phyloP scores from a whole-genome alignment of 2,329 filamentous ascomycete genomes.

The Xylariales sp. region DNA sequence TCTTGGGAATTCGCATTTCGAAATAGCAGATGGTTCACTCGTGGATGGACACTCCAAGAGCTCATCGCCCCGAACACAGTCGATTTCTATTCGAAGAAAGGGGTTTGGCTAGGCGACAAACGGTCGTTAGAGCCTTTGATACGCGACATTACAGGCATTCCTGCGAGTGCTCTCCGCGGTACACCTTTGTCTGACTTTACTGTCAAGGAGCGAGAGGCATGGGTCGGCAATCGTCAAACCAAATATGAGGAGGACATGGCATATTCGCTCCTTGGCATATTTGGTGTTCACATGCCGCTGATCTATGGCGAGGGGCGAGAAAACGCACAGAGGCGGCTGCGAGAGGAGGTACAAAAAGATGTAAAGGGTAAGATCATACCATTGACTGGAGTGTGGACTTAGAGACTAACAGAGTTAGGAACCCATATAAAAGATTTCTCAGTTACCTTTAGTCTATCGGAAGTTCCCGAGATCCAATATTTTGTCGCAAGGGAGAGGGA shows the following conservation, averaged over 20 bases:
- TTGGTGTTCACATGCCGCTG: conserved; percentile 13
- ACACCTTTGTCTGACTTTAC: conserved; percentile 8
- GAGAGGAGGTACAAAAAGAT: conserved; percentile 12
- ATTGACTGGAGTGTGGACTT: not conserved
- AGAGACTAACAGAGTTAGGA: conserved; percentile 16
- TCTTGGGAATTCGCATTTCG: conserved; percentile 5
- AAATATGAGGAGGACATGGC: conserved; percentile 13
- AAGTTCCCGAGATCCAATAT: conserved; percentile 20
- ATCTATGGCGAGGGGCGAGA: conserved; percentile 13
- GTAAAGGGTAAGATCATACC: conserved; percentile 9
- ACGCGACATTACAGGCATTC: conserved; percentile 1
- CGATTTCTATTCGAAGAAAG: conserved; percentile 10
- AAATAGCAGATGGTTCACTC: conserved; percentile 8
- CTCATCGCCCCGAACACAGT: conserved; percentile 7
- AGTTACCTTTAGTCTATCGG: conserved; percentile 22
- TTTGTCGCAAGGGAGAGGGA: conserved; percentile 28
- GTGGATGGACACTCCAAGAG: conserved; percentile 7
- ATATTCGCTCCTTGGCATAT: conserved; percentile 14
- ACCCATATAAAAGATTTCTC: conserved; percentile 21
- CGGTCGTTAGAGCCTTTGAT: conserved; percentile 1
- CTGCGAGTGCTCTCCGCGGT: conserved; percentile 2
- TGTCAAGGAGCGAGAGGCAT: conserved; percentile 12
- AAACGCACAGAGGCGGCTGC: conserved; percentile 12
- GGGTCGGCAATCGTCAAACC: conserved; percentile 11
- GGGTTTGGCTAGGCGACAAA: conserved; percentile 7